phyloP scores from a whole-genome alignment of 805 yeast species.

The Yarrowia keelungensis region DNA sequence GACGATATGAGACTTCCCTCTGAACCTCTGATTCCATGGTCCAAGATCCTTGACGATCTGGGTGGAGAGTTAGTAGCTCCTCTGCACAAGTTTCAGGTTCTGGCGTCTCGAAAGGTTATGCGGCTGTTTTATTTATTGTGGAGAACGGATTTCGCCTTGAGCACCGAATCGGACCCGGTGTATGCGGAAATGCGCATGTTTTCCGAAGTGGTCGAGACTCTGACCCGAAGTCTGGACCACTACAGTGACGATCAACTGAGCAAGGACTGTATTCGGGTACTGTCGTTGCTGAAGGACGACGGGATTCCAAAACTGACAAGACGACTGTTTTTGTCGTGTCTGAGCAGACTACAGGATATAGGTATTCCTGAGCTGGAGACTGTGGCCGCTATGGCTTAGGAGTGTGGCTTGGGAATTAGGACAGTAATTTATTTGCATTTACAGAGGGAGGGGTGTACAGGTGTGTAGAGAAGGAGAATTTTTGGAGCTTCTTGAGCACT shows the following conservation, averaged over 20 bases:
- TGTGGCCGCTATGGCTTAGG: conserved; percentile 12
- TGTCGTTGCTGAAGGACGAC: conserved; percentile 23
- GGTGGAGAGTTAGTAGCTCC: conserved; percentile 11
- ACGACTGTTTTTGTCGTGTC: conserved; percentile 24
- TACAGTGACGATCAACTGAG: conserved; percentile 14
- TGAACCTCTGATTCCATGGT: conserved; percentile 25
- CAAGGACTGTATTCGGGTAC: conserved; percentile 21
- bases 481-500: too few relatives aligned
- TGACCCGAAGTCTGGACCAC: conserved; percentile 11
- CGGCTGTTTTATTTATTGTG: conserved; percentile 21
- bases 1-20: conserved; percentile 8
- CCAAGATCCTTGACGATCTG: conserved; percentile 10
- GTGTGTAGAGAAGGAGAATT: too few relatives aligned
- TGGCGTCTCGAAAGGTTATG: conserved; percentile 17
- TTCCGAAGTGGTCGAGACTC: conserved; percentile 19
- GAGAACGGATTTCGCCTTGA: conserved; percentile 13
- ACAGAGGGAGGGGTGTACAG: too few relatives aligned
- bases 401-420: not conserved
- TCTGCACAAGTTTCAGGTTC: conserved; percentile 1
- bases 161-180: not conserved
- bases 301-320: conserved; percentile 11
- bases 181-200: conserved; percentile 21
- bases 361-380: conserved; percentile 10
- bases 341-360: conserved; percentile 3
- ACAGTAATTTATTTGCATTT: too few relatives aligned